Base-by-base conservation (phyloP, 441 rosid genomes). In the Melastoma candidum region DNA sequence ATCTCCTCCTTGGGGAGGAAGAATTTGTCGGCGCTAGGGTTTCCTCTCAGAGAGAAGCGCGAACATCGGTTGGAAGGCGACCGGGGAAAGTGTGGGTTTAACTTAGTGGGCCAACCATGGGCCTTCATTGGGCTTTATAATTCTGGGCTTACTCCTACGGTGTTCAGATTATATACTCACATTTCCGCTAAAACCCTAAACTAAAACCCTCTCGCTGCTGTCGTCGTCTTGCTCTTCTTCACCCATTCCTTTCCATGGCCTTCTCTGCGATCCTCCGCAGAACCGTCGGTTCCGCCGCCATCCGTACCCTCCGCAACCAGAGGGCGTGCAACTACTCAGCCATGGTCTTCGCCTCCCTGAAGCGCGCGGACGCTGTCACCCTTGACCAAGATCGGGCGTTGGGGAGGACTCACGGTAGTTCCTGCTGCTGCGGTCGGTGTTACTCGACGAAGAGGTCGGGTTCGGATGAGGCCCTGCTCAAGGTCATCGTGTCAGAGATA, bases 401-500 rank as follows among this genome's bases (percentile, higher is more conserved):
- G 6, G 41, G 41, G 41, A 36, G 41, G 41, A 9, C 8, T 4
- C 41, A 36, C 8, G 41, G 41, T 6, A 36, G 41, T 36, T 36
- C 8, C 8, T 36, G 41, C 8, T 6, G 1, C 8, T 36, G 41
- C 41, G 41, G 41, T 10, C 53, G 51, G 24, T 50, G 12, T 32
- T 82, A 65, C 63, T 68, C 84, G 3, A 56, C 71, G 22, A 65
- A 12, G 53, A 77, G 70, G 64, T 57, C 68, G 36, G 48, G 74
- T 26, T 58, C 87, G 3, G 74, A 65, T 2, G 85, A 81, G 64
- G 59, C 71, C 7, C 86, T 90, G 46, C 68, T 82, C 53, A 75
- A 74, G 12, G 71, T 80, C 46, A 61, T 90, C 27, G 85, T 83
- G 11, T 64, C 75, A 2, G 95, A 85, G 77, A 81, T 87, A 68